Evolutionary conservation across 1,284 basidiomycete genomes (phyloP).

Genomic region (Rhizopogon parksii): DNA sequence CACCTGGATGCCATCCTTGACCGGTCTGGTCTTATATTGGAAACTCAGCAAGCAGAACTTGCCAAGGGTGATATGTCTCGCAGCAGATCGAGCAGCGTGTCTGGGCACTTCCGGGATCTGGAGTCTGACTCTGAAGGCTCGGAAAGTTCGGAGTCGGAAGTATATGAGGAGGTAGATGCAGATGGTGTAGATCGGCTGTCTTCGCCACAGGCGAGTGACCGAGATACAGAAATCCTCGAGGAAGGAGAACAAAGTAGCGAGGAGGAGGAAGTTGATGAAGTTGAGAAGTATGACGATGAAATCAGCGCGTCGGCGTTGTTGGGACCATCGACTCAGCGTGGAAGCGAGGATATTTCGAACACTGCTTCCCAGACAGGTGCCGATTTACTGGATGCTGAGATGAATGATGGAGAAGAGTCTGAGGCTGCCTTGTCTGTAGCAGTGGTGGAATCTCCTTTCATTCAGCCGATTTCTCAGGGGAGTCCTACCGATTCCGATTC

Average conservation of each 20-base stretch:
- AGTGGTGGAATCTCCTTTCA: not conserved
- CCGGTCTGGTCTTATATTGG: constrained; percentile 83
- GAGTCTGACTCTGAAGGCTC: constrained; percentile 24
- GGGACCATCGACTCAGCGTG: constrained; percentile 9
- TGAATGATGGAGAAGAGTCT: not conserved
- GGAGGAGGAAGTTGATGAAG: constrained; percentile 24
- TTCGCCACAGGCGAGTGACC: not conserved
- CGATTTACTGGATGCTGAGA: not conserved
- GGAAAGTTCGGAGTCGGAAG: constrained; percentile 17
- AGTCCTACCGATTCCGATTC: constrained; percentile 22
- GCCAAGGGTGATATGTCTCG: constrained; percentile 38
- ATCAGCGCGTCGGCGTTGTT: constrained; percentile 27
- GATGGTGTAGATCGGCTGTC: constrained; percentile 7
- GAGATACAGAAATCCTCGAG: constrained; percentile 4
- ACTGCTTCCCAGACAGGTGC: not conserved
- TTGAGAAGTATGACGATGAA: constrained; percentile 23
- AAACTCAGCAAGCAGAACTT: constrained; percentile 75
- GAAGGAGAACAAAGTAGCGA: constrained; percentile 14
- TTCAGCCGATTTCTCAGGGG: not conserved
- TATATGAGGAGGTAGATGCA: constrained; percentile 11
- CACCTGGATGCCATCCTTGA: constrained; percentile 89
- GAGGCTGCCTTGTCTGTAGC: not conserved
- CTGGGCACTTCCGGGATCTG: constrained; percentile 25
- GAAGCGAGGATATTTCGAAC: not conserved
- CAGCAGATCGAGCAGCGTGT: constrained; percentile 52